Base-by-base conservation (phyloP, 2,329 filamentous ascomycete species). In the Decorospora gaudefroyi region DNA sequence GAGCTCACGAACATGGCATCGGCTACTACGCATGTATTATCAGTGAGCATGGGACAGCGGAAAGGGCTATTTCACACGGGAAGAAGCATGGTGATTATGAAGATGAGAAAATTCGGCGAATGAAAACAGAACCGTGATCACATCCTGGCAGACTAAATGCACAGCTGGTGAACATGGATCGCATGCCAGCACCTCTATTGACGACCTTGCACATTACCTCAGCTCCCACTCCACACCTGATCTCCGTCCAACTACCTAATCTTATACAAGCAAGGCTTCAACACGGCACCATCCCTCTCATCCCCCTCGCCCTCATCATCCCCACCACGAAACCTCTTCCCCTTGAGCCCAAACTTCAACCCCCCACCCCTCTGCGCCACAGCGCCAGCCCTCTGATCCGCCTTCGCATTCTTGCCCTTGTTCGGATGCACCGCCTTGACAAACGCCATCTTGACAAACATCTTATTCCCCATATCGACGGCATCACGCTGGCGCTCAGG, bases 371-470 rank as follows among this genome's bases (percentile, higher is more conserved):
- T 61, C 46, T 59, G 66, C 42, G 62, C 68, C 62, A 54, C 72
- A 58, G 65, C 42, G 62, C 37, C 63, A 6, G 32, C 40, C 23
- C 41, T 53, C 53, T 52, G 49, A 17, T 69, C 71, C 27, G 67
- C 64, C 36, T 57, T 77, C 10, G 77, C 82, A 53, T 86, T 83
- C 74, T 95, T 95, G 16, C 90, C 90, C 67, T 84, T 86, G 2
- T 78, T 78, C 0, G 91, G 87, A 30, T 83, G 75, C 13, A 83
- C 83, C n/a, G 80, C 83, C 75, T 97, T 99, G 61, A 91, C 77
- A 71, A 99, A 99, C 60, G 87, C 84, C 90, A 99, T 92, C 74
- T 87, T 89, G 57, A 97, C 92, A 75, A 99, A 99, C 93, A 99
- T 99, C 74, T 87, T 95, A 74, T 99, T 99, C 42, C 80, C 82